Conservation (phyloP, 768 basidiomycete species). For the Suillus cothurnatus region DNA sequence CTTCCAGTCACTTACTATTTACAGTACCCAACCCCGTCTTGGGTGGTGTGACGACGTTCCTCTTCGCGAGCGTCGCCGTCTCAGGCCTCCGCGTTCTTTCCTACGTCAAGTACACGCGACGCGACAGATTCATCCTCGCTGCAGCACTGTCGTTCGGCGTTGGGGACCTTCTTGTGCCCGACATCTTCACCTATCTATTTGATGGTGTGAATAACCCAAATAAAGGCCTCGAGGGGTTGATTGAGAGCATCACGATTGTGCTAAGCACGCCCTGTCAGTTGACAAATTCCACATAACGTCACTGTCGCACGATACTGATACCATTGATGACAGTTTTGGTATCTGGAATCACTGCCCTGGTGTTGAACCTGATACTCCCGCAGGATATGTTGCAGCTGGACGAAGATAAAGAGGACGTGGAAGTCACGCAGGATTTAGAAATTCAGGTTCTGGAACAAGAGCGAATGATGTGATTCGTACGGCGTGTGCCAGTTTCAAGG, state of each 20-base stretch:
- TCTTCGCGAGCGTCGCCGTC: constrained; percentile 74
- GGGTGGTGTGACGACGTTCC: constrained; percentile 86
- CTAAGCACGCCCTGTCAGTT: constrained; percentile 79
- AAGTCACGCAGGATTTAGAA: constrained; percentile 29
- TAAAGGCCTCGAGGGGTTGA: constrained; percentile 63
- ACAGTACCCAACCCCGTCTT: constrained; percentile 77
- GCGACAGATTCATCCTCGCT: constrained; percentile 70
- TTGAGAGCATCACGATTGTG: constrained; percentile 79
- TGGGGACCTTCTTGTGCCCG: constrained; percentile 68
- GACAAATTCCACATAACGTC: not conserved
- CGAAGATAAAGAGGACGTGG: constrained; percentile 26
- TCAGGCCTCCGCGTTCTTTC: constrained; percentile 74
- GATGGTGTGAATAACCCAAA: constrained; percentile 56
- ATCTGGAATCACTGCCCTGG: constrained; percentile 57
- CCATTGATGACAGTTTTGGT: constrained; percentile 46
- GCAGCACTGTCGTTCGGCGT: constrained; percentile 71
- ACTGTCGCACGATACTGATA: not conserved
- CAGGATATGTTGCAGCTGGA: constrained; percentile 26
- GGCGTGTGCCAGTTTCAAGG: not conserved
- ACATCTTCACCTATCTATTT: constrained; percentile 70
- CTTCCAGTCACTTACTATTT: constrained; percentile 3
- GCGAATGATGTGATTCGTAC: not conserved
- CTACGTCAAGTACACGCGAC: constrained; percentile 57
- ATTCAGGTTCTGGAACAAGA: not conserved
- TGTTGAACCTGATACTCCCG: constrained; percentile 62